Conservation (phyloP, 768 basidiomycete species). For the Trametes villosa region DNA sequence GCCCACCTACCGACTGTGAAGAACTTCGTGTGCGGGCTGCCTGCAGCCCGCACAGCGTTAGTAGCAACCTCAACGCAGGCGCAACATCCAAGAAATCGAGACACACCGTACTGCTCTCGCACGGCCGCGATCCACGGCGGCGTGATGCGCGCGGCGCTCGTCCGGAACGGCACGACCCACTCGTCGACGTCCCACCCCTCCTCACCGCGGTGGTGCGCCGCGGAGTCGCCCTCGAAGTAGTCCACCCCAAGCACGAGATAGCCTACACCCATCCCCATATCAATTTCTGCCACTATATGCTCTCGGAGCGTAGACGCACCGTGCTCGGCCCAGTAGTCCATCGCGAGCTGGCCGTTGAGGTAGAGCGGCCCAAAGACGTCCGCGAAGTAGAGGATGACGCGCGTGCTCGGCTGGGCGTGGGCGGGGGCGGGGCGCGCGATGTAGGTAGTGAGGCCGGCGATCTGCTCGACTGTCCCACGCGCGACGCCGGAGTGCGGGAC, state of each 20-base stretch:
- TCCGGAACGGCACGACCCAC: constrained; percentile 32
- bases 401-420: neutral
- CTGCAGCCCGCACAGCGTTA: too few relatives aligned
- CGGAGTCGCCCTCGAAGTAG: constrained; percentile 64
- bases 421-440: constrained; percentile 48
- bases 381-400: constrained; percentile 57
- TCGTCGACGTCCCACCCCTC: constrained; percentile 17
- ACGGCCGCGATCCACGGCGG: constrained; percentile 60
- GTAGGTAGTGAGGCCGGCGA: constrained; percentile 56
- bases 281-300: too few relatives aligned
- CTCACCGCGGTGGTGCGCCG: constrained; percentile 45
- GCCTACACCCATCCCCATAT: constrained; percentile 49
- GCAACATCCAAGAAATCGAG: neutral
- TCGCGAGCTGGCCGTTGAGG: constrained; percentile 59
- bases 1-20: constrained; percentile 18
- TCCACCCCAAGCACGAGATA: constrained; percentile 63
- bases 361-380: constrained; percentile 66
- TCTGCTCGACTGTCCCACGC: constrained; percentile 43
- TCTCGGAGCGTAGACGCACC: too few relatives aligned
- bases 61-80: too few relatives aligned
- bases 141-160: constrained; percentile 39
- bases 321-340: constrained; percentile 65
- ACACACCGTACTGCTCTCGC: constrained; percentile 51
- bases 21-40: constrained; percentile 26
- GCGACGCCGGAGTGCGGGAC: constrained; percentile 46